phyloP scores from a whole-genome alignment of 345 rosid genomes.

The Eucalyptus albens region DNA sequence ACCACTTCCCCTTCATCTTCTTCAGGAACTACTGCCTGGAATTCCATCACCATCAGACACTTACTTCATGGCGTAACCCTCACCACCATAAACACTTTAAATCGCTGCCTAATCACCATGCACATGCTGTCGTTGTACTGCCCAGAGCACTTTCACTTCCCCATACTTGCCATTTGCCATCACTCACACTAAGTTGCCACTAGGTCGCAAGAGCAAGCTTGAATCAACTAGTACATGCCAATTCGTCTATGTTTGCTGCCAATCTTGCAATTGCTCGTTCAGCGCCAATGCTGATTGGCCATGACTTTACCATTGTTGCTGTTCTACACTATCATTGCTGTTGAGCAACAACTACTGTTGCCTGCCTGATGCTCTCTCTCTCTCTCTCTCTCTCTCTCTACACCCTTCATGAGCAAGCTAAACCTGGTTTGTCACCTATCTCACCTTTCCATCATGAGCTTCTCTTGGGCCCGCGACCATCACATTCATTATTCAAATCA shows the following conservation, averaged over 20 bases:
- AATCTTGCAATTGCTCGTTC: background rate
- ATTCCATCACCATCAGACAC: background rate
- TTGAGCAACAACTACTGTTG: background rate
- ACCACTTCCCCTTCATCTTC: background rate
- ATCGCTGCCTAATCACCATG: background rate
- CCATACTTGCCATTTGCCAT: background rate
- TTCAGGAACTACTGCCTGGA: background rate
- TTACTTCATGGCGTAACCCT: background rate
- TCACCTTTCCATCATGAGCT: background rate
- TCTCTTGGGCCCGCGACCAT: background rate
- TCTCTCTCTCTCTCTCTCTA: background rate
- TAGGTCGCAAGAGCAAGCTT: background rate
- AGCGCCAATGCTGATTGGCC: background rate
- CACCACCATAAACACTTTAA: background rate
- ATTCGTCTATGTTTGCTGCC: background rate
- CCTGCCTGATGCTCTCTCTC: background rate
- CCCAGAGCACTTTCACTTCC: background rate
- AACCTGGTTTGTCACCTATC: background rate
- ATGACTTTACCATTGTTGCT: background rate
- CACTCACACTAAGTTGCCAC: background rate
- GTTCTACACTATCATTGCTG: background rate
- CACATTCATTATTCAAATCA: background rate
- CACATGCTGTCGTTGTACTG: background rate
- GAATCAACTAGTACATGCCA: background rate
- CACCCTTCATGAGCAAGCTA: background rate